These are phyloP conservation scores for Gaultheria prostrata DNA, from an alignment of 148 eudicot species.

Conservation along the genomic window DNA sequence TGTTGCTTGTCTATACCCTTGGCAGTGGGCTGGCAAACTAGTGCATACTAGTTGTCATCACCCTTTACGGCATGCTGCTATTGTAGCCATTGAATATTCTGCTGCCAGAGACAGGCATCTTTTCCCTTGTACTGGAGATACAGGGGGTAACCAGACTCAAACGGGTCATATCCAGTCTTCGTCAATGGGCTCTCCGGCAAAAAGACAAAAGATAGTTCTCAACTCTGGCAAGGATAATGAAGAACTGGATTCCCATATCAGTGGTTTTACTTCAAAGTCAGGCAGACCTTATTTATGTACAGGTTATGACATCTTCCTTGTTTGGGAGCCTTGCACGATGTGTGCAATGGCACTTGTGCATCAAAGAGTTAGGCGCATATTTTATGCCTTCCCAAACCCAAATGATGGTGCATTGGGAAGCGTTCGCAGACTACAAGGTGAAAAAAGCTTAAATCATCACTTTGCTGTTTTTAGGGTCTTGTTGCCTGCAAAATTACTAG, in stretches of 20 bases:
- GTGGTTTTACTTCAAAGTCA: slow-evolving; percentile 28
- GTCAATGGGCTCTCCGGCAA: slow-evolving; percentile 43
- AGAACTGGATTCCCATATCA: slow-evolving; percentile 14
- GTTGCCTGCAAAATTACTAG: slow-evolving; percentile 42
- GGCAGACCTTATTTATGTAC: slow-evolving; percentile 90
- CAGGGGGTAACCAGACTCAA: slow-evolving; percentile 28
- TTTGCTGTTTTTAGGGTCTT: slow-evolving; percentile 86
- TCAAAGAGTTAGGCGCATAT: slow-evolving; percentile 84
- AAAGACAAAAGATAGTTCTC: slow-evolving; percentile 44
- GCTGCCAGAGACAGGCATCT: slow-evolving; percentile 74
- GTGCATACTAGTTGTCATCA: slow-evolving; percentile 44
- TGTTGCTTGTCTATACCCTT: slow-evolving; percentile 72
- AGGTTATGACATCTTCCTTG: slow-evolving; percentile 83
- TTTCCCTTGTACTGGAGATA: slow-evolving; percentile 38
- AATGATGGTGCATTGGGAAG: slow-evolving; percentile 81
- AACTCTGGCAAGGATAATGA: slow-evolving; percentile 33
- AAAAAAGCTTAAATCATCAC: slow-evolving; percentile 95
- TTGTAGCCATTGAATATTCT: slow-evolving; percentile 79
- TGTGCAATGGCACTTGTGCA: slow-evolving; percentile 99
- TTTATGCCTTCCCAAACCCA: slow-evolving; percentile 80
- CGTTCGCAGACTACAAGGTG: slow-evolving; percentile 91
- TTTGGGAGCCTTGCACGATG: slow-evolving; percentile 97
- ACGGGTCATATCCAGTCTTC: slow-evolving; percentile 28
- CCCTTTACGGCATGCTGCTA: slow-evolving; percentile 90
- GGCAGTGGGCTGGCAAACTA: slow-evolving; percentile 61